Evolutionary conservation across 257 asterid genomes (phyloP), one percentile per base, ranked within the genome.

Genomic region (Scutellaria minor): DNA sequence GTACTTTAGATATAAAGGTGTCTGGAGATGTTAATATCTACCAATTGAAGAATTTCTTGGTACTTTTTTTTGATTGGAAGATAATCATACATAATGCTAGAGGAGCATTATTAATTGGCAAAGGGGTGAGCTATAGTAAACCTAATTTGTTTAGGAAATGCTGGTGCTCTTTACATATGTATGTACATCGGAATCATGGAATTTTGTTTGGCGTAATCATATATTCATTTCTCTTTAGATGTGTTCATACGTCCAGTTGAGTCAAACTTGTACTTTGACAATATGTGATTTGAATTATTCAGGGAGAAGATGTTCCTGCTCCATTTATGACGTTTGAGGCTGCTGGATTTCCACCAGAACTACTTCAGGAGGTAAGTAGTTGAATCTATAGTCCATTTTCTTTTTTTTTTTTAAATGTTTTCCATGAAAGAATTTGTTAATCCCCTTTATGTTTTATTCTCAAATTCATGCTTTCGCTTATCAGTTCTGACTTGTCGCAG

Each of bases 251-350:
- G 10, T 62, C 71, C 55, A 69, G 22, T 70, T 14, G 18, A 41
- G 70, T 68, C 47, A 45, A 57, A 75, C 74, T 77, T 75, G 66
- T 54, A 57, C 67, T 22, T 54, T 73, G 64, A 75, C 55, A 61
- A 75, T 65, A 72, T 58, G 18, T 51, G 54, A 7, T 63, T 73
- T n/a, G 37, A 56, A 75, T 76, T 74, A 57, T 72, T 48, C 80
- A 93, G 98, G 98, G 98, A 7, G 96, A 88, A 75, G 82, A 91
- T 79, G 87, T 93, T 74, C 98, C 98, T 60, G 83, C 92, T 79
- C 98, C 98, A 72, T 93, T 86, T 75, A 93, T 91, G 92, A 87
- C 97, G 22, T 93, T 93, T 81, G 98, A 91, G 57, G 88, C 87
- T 42, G 87, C 91, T 47, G 98, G 97, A n/a, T 84, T 93, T 81